phyloP scores from a whole-genome alignment of 495 filamentous ascomycete genomes.

The Talaromyces proteolyticus region DNA sequence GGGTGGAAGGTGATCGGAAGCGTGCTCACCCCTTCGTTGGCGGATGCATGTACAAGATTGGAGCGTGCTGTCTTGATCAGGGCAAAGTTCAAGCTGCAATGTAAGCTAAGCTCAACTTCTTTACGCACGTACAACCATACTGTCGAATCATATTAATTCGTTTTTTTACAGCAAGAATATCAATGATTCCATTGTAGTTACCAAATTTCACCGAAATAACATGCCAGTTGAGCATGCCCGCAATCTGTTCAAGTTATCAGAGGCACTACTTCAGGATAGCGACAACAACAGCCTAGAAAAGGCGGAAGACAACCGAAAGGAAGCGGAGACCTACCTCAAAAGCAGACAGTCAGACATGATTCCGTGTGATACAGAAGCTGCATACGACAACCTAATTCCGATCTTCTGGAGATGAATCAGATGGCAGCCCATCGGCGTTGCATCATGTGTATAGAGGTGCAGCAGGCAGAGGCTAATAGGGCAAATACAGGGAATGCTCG shows the following conservation, averaged over 20 bases:
- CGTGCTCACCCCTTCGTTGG: not conserved
- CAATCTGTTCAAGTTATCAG: not conserved
- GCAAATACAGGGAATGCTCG: not conserved
- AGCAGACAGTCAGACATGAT: not conserved
- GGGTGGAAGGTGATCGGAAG: not conserved
- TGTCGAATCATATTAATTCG: not conserved
- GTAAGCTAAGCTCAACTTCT: not conserved
- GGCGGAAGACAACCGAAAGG: not conserved
- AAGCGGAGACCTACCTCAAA: not conserved
- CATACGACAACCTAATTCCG: not conserved
- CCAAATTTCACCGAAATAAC: not conserved
- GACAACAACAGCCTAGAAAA: not conserved
- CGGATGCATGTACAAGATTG: constrained; percentile 1
- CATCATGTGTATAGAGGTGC: not conserved
- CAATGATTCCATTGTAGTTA: not conserved
- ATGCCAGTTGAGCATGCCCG: not conserved
- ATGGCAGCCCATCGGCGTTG: not conserved
- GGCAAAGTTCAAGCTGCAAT: constrained; percentile 1
- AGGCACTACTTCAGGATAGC: not conserved
- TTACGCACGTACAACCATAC: not conserved
- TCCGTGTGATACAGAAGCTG: not conserved
- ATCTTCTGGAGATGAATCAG: not conserved
- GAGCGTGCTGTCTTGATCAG: constrained; percentile 1
- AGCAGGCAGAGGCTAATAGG: not conserved
- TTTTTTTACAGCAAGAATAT: not conserved